These are phyloP conservation scores for Backusella luteola DNA, from an alignment of 192 early-diverging fungal genomes.

Conservation along the genomic window DNA sequence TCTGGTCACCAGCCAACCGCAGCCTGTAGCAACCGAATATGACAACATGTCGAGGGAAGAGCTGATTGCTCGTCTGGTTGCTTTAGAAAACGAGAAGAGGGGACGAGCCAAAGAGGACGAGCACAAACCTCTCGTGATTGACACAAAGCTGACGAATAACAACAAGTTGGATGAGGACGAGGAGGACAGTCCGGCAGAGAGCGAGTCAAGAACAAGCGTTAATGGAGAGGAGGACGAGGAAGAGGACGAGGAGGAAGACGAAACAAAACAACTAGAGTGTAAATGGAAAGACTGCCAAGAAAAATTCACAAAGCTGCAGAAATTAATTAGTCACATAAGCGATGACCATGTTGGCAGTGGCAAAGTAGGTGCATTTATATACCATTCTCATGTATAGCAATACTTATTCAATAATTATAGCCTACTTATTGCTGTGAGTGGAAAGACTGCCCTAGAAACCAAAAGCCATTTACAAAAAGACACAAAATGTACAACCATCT, in stretches of 20 bases:
- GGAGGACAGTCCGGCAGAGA: slow-evolving; percentile 10
- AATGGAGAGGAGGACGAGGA: slow-evolving; percentile 22
- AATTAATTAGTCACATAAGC: slow-evolving; percentile 48
- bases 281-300: slow-evolving; percentile 52
- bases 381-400: no score
- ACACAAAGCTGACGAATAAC: neutral
- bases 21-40: slow-evolving; percentile 12
- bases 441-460: slow-evolving; percentile 48
- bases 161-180: slow-evolving; percentile 18
- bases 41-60: slow-evolving; percentile 28
- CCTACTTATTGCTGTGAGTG: slow-evolving; percentile 52
- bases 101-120: neutral
- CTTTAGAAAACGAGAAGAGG: slow-evolving; percentile 22
- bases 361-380: slow-evolving; percentile 36
- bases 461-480: slow-evolving; percentile 67
- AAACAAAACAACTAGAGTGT: slow-evolving; percentile 33
- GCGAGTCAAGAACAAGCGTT: slow-evolving; percentile 7
- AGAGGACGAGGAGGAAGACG: slow-evolving; percentile 10
- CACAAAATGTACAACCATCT: slow-evolving; percentile 74
- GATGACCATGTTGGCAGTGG: slow-evolving; percentile 56
- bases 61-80: slow-evolving; percentile 28
- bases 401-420: slow-evolving; percentile 12
- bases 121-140: neutral
- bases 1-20: neutral
- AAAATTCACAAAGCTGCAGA: slow-evolving; percentile 41